Percentiles rank a stretch among this genome's conserved stretches.
These are phyloP conservation scores for Populus euphratica DNA, from an alignment of 345 rosid genomes.

Conservation along the genomic window DNA sequence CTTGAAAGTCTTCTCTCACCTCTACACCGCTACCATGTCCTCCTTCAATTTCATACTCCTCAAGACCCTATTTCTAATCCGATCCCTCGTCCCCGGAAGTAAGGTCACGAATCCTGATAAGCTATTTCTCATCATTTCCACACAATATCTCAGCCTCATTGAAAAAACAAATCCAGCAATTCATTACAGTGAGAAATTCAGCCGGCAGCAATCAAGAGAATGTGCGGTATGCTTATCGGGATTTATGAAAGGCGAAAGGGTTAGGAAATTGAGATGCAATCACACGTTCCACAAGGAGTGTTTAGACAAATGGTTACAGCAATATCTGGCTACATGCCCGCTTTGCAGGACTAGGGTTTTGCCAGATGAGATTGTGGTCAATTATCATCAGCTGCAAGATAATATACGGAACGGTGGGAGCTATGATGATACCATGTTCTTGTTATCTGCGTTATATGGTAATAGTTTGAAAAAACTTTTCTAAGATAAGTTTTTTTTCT, in stretches of 20 bases:
- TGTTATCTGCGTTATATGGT: slow-evolving; percentile 36
- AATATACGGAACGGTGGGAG: slow-evolving; percentile 25
- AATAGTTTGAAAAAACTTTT: slow-evolving; percentile 21
- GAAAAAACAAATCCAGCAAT: slow-evolving; percentile 37
- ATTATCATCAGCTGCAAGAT: slow-evolving; percentile 20
- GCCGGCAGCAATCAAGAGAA: not conserved
- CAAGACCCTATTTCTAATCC: slow-evolving; percentile 23
- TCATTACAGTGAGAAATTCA: slow-evolving; percentile 8
- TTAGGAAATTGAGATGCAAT: slow-evolving; percentile 38
- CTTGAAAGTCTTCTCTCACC: slow-evolving; percentile 23
- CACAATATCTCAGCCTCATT: slow-evolving; percentile 35
- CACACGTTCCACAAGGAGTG: slow-evolving; percentile 53
- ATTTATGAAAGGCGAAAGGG: slow-evolving; percentile 37
- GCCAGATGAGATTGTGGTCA: slow-evolving; percentile 41
- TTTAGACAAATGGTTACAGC: slow-evolving; percentile 46
- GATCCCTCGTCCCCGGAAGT: slow-evolving; percentile 17
- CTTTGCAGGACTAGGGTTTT: slow-evolving; percentile 46
- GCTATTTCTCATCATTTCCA: slow-evolving; percentile 4
- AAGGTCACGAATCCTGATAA: not conserved
- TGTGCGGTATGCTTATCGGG: slow-evolving; percentile 47
- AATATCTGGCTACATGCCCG: slow-evolving; percentile 43
- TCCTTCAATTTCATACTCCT: slow-evolving; percentile 33
- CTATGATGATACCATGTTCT: slow-evolving; percentile 41
- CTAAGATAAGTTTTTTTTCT: not conserved
- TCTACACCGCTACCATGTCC: slow-evolving; percentile 27